Evolutionary conservation across 768 basidiomycete genomes (phyloP).

Genomic region (Tubosaeta brunneosetosa): DNA sequence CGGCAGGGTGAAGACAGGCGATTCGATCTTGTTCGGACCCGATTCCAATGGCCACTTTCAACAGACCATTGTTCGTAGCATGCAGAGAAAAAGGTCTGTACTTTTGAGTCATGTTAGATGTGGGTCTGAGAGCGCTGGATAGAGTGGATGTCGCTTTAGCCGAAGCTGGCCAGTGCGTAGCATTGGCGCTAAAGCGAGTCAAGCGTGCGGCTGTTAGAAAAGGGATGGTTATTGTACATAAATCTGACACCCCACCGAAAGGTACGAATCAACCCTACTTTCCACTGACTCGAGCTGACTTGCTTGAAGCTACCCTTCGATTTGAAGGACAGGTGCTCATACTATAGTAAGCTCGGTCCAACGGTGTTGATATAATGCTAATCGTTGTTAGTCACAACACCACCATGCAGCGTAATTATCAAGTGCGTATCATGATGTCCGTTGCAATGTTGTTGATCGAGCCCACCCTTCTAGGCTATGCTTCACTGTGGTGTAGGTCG

Average conservation of each 20-base stretch:
- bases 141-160: slow-evolving; percentile 79
- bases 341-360: slow-evolving; percentile 62
- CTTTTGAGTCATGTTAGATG: neutral
- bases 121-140: slow-evolving; percentile 5
- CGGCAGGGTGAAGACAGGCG: slow-evolving; percentile 72
- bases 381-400: slow-evolving; percentile 67
- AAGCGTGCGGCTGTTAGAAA: slow-evolving; percentile 78
- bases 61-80: slow-evolving; percentile 76
- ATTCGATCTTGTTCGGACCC: slow-evolving; percentile 81
- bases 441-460: slow-evolving; percentile 1
- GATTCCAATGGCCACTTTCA: slow-evolving; percentile 90
- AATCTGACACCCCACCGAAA: slow-evolving; percentile 71
- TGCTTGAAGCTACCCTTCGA: slow-evolving; percentile 56
- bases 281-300: neutral
- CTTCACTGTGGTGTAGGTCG: slow-evolving; percentile 78
- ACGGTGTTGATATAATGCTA: neutral
- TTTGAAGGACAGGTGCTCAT: slow-evolving; percentile 96
- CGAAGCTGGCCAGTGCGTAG: slow-evolving; percentile 95
- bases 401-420: slow-evolving; percentile 89
- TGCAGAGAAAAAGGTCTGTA: slow-evolving; percentile 84
- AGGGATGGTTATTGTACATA: slow-evolving; percentile 89
- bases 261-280: slow-evolving; percentile 38
- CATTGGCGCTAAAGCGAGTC: slow-evolving; percentile 87
- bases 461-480: slow-evolving; percentile 57
- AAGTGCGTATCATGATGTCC: slow-evolving; percentile 43